These are phyloP conservation scores for Eucalyptus erythrocorys DNA, from an alignment of 345 rosid species.

Conservation along the genomic window DNA sequence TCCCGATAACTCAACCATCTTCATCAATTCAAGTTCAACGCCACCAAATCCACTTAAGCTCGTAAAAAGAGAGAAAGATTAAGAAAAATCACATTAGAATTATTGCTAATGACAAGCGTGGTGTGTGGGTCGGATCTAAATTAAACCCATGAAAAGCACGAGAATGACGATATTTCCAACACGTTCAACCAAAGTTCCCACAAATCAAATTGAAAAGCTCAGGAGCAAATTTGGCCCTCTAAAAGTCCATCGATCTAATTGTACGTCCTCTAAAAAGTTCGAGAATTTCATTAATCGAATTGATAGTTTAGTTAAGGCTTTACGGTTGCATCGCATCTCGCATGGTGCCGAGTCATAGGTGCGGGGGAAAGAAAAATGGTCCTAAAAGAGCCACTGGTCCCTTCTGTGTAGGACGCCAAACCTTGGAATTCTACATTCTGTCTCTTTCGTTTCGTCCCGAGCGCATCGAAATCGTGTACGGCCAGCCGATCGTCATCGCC, in stretches of 20 bases:
- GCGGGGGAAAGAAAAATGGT: not conserved
- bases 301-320: not conserved
- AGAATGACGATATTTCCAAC: not conserved
- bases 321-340: not conserved
- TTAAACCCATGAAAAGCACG: not conserved
- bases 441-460: not conserved
- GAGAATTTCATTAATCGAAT: not conserved
- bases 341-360: not conserved
- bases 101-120: accelerated
- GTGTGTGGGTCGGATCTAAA: not conserved
- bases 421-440: not conserved
- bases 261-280: not conserved
- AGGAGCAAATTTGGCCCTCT: not conserved
- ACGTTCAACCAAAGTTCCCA: not conserved
- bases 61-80: not conserved
- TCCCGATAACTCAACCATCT: not conserved
- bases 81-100: not conserved
- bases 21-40: not conserved
- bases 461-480: not conserved
- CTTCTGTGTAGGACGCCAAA: not conserved
- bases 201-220: not conserved
- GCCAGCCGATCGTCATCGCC: not conserved
- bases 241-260: not conserved
- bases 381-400: not conserved
- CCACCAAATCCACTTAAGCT: not conserved